These are phyloP conservation scores for Speleostelium caveatum DNA, from an alignment of 78 protist species.

Conservation along the genomic window DNA sequence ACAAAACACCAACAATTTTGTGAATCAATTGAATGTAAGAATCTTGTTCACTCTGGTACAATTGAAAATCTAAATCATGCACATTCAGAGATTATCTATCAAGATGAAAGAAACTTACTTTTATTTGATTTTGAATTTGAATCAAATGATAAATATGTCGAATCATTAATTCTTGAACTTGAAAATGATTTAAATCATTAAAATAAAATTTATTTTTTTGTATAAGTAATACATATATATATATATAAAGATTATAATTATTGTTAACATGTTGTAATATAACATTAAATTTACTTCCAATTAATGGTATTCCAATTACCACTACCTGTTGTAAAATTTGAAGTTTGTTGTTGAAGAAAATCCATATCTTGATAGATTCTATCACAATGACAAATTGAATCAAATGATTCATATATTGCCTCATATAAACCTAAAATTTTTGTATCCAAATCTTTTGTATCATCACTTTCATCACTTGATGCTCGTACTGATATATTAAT, in stretches of 20 bases:
- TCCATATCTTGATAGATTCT: conserved; percentile 58
- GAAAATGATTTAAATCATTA: no score
- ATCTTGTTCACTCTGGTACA: no score
- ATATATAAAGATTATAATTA: no score
- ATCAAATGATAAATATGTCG: conserved; percentile 3
- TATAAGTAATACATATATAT: background rate
- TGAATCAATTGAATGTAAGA: no score
- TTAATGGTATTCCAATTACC: background rate
- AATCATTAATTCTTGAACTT: background rate
- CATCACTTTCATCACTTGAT: conserved; percentile 23
- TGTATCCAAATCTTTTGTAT: conserved; percentile 12
- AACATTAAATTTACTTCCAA: background rate
- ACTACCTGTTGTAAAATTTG: background rate
- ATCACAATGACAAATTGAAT: conserved; percentile 22
- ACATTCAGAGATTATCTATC: no score
- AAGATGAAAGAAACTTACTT: no score
- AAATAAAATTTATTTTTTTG: no score
- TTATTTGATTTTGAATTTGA: conserved; percentile 20
- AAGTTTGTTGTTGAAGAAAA: background rate
- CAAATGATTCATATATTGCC: conserved; percentile 6
- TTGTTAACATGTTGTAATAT: background rate
- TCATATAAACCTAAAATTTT: conserved; percentile 29
- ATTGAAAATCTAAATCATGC: no score
- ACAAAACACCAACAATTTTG: no score
- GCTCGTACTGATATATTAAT: conserved; percentile 60